Percentiles rank a stretch among this genome's conserved stretches.
Conservation (phyloP, 225 moss, liverwort and hornwort species). For the Ulota crispa region DNA sequence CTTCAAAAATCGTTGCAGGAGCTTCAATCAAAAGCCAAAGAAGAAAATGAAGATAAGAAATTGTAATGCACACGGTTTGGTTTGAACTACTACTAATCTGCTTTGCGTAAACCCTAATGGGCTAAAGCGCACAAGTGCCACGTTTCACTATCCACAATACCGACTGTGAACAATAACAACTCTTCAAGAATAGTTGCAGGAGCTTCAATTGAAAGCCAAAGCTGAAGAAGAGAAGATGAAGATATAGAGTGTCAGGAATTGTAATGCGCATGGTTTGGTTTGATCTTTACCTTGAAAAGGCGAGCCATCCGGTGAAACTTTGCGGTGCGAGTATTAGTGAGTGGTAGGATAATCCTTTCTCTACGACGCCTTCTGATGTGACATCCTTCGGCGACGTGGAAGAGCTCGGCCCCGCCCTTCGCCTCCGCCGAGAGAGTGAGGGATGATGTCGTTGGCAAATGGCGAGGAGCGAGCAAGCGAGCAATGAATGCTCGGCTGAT, state of each 20-base stretch:
- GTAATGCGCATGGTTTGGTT: neutral
- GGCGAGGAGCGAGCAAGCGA: neutral
- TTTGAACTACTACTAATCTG: neutral
- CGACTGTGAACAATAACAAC: neutral
- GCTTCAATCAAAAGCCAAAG: neutral
- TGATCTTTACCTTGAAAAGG: conserved; percentile 34
- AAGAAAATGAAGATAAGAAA: neutral
- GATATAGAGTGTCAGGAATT: neutral
- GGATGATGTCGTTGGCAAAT: neutral
- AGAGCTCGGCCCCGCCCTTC: neutral
- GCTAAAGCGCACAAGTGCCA: neutral
- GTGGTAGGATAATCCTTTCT: neutral
- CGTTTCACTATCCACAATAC: neutral
- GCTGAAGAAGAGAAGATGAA: neutral
- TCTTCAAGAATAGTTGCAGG: neutral
- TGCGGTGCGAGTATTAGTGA: neutral
- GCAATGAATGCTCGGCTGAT: neutral
- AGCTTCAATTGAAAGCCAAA: neutral
- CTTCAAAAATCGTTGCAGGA: neutral
- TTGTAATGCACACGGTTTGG: neutral
- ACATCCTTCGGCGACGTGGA: conserved; percentile 23
- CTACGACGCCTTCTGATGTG: neutral
- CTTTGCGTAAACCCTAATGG: neutral
- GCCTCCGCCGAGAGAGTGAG: no score
- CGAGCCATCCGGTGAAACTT: conserved; percentile 25